These are phyloP conservation scores for Darksidea phi DNA, from an alignment of 495 filamentous ascomycete species.

Conservation along the genomic window DNA sequence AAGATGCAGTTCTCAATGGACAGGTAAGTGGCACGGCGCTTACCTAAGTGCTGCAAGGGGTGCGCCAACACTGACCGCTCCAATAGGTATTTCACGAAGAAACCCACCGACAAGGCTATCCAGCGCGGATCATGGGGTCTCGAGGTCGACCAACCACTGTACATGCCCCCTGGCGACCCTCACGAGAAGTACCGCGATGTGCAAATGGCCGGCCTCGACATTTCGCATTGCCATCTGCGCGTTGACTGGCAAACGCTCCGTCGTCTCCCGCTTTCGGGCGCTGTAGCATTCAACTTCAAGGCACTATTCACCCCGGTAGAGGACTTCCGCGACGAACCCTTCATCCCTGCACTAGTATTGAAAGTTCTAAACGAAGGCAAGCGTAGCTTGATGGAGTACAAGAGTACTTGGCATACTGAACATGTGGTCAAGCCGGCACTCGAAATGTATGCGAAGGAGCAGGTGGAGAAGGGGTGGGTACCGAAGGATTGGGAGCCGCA, in stretches of 20 bases:
- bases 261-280: conserved; percentile 72
- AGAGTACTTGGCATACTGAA: conserved; percentile 81
- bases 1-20: conserved; percentile 92
- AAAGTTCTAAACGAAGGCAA: conserved; percentile 74
- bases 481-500: conserved; percentile 64
- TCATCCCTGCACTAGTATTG: conserved; percentile 64
- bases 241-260: conserved; percentile 93
- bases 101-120: conserved; percentile 72
- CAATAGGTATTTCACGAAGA: conserved; percentile 72
- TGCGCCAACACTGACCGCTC: background rate
- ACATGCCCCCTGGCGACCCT: conserved; percentile 72
- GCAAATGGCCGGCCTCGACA: conserved; percentile 57
- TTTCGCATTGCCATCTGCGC: conserved; percentile 68
- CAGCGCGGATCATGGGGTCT: conserved; percentile 88
- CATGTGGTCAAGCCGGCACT: conserved; percentile 70
- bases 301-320: conserved; percentile 76
- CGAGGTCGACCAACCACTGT: conserved; percentile 74
- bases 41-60: background rate
- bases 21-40: conserved; percentile 48
- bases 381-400: conserved; percentile 74
- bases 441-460: conserved; percentile 67
- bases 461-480: conserved; percentile 62
- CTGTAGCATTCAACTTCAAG: conserved; percentile 88
- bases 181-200: conserved; percentile 57
- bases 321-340: conserved; percentile 72